These are phyloP conservation scores for Starmerella vitae DNA, from an alignment of 805 yeast genomes.

Conservation along the genomic window DNA sequence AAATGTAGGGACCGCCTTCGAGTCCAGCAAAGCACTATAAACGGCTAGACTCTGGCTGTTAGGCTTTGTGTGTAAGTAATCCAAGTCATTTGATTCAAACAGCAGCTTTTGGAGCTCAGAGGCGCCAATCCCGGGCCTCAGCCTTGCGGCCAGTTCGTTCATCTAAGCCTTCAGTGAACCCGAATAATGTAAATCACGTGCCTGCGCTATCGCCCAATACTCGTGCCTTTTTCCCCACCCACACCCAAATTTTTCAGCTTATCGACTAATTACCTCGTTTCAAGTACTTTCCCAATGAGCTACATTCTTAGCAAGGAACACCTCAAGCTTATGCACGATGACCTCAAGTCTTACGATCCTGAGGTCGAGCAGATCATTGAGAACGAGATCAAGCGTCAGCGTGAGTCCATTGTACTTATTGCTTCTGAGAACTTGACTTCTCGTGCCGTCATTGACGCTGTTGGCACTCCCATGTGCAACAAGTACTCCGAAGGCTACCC, in stretches of 20 bases:
- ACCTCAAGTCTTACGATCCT: conserved; percentile 26
- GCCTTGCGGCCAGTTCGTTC: neutral
- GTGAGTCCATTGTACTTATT: conserved; percentile 81
- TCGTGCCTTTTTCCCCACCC: too few species aligned
- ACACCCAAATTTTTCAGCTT: too few species aligned
- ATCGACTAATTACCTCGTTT: too few species aligned
- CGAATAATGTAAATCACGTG: too few species aligned
- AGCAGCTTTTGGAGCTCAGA: neutral
- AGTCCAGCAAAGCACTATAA: conserved; percentile 7
- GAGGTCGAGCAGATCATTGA: conserved; percentile 31
- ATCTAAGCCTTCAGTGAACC: neutral
- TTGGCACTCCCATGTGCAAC: conserved; percentile 96
- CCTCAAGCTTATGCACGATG: conserved; percentile 22
- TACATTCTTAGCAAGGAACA: conserved; percentile 27
- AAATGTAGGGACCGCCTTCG: conserved; percentile 4
- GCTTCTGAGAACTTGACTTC: conserved; percentile 97
- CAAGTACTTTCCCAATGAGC: too few species aligned
- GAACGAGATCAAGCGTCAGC: conserved; percentile 83
- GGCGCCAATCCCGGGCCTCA: neutral
- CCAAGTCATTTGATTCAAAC: neutral
- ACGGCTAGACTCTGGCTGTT: conserved; percentile 5
- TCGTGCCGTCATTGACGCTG: conserved; percentile 86
- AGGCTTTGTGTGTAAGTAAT: neutral
- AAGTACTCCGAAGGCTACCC: conserved; percentile 99
- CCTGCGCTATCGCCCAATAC: too few species aligned